Base-by-base conservation (phyloP, 257 asterid species). In the Linaria vulgaris region DNA sequence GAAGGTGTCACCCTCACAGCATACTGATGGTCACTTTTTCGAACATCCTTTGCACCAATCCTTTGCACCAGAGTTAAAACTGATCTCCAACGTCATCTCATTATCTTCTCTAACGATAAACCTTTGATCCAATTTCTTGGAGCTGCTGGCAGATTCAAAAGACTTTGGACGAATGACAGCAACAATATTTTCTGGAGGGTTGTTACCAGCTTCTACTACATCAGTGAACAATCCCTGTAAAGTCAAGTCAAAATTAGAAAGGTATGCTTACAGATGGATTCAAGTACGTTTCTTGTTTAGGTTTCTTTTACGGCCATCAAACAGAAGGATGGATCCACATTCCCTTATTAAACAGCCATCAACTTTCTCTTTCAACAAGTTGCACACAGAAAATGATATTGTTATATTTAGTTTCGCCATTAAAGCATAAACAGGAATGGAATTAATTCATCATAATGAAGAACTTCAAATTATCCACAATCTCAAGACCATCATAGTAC, bases 111-210 rank as follows among this genome's bases (percentile, higher is more conserved):
- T 72, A 38, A 74, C 63, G 37, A 82, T 82, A 72, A 66, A 78
- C 62, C 72, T 88, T 50, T 74, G 87, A 51, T 86, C 81, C 75
- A 80, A 48, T 61, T 61, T 81, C 63, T 64, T 73, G 0, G 78
- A 69, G 44, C 66, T 51, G 9, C 53, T 59, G 37, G 31, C 65
- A 58, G 68, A 39, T 19, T 17, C 25, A 49, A 69, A 88, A 41
- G 73, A 53, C 51, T 70, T 69, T 2, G 96, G 95, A 53, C 88
- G 92, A 71, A 88, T 37, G 30, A 88, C 79, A 45, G 83, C 88
- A 41, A 76, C 74, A 64, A 88, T 70, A 60, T 71, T 67, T 44
- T 68, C 68, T 0, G 90, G 90, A 64, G 68, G 83, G 39, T 64
- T 62, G 74, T 72, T 78, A 56, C 96, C 90, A 50, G 81, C 88